Conservation (phyloP, 163 green algal genomes). For the Scenedesmus sp. region DNA sequence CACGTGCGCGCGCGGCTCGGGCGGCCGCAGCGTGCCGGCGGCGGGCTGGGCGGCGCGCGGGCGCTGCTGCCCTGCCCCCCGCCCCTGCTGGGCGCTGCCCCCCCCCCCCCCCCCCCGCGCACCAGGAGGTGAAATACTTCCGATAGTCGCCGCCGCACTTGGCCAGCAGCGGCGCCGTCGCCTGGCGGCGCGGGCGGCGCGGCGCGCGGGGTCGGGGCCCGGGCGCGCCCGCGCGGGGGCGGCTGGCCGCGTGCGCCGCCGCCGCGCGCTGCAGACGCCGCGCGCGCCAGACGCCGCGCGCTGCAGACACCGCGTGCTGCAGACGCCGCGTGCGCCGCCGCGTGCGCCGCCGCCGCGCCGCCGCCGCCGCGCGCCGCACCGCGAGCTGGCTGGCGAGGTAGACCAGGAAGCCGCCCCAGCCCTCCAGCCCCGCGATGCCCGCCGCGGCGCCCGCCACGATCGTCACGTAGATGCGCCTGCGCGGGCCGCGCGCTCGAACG, state of each 20-base stretch:
- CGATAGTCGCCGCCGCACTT: slow-evolving; percentile 46
- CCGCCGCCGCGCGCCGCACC: slow-evolving; percentile 42
- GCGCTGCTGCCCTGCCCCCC: too few relatives aligned
- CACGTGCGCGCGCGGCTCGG: too few relatives aligned
- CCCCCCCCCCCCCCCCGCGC: not conserved
- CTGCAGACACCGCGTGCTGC: not conserved
- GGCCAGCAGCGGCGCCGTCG: slow-evolving; percentile 43
- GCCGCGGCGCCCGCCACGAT: slow-evolving; percentile 62
- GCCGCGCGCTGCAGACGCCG: not conserved
- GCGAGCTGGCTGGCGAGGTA: slow-evolving; percentile 58
- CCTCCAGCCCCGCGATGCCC: slow-evolving; percentile 60
- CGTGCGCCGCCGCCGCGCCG: not conserved
- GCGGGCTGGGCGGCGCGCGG: too few relatives aligned
- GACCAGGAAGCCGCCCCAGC: slow-evolving; percentile 56
- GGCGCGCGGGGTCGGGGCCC: too few relatives aligned
- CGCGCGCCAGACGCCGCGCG: not conserved
- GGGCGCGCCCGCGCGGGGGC: too few relatives aligned
- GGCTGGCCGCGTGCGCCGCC: not conserved
- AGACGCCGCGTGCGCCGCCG: not conserved
- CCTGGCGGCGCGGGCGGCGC: too few relatives aligned
- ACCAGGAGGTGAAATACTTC: slow-evolving; percentile 50
- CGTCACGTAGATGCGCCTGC: slow-evolving; percentile 61
- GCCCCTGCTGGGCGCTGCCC: too few relatives aligned
- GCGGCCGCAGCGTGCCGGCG: not conserved
- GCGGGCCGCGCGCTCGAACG: not conserved